A percentile compares a stretch with the other conserved stretches of the same genome.
Conservation (phyloP, 2,329 filamentous ascomycete genomes). For the Diaporthe humulicola region DNA sequence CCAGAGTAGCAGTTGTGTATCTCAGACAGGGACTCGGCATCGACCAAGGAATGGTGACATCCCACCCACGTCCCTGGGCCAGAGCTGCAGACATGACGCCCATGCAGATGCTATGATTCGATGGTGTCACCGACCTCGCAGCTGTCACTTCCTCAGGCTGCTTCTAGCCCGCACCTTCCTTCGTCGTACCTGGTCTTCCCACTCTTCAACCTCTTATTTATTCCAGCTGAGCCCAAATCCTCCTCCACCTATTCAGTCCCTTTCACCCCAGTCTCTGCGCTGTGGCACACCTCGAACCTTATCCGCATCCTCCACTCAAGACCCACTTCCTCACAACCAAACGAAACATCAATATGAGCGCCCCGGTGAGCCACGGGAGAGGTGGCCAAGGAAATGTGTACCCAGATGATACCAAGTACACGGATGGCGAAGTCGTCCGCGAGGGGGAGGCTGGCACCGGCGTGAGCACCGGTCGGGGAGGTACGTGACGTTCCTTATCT, state of each 20-base stretch:
- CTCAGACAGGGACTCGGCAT: not conserved
- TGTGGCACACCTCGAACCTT: not conserved
- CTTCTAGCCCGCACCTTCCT: not conserved
- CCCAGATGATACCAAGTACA: conserved; percentile 69
- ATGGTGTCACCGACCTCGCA: conserved; percentile 18
- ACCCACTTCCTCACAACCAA: not conserved
- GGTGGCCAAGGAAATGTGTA: conserved; percentile 74
- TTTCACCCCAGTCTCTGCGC: not conserved
- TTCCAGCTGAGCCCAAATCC: not conserved
- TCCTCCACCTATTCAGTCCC: not conserved
- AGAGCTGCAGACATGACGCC: conserved; percentile 12
- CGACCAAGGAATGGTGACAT: conserved; percentile 7
- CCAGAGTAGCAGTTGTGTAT: not conserved
- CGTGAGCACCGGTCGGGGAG: conserved; percentile 71
- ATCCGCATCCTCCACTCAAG: not conserved
- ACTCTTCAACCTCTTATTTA: not conserved
- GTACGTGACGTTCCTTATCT: conserved; percentile 53
- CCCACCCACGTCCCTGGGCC: not conserved
- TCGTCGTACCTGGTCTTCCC: not conserved
- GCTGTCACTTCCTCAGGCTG: conserved; percentile 5
- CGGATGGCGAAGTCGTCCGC: conserved; percentile 73
- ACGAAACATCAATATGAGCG: conserved; percentile 47
- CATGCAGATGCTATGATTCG: not conserved
- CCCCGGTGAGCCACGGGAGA: conserved; percentile 71
- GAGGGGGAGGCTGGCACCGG: conserved; percentile 67